These are phyloP conservation scores for Fusarium brachygibbosum DNA, from an alignment of 2,329 filamentous ascomycete species.

Conservation along the genomic window DNA sequence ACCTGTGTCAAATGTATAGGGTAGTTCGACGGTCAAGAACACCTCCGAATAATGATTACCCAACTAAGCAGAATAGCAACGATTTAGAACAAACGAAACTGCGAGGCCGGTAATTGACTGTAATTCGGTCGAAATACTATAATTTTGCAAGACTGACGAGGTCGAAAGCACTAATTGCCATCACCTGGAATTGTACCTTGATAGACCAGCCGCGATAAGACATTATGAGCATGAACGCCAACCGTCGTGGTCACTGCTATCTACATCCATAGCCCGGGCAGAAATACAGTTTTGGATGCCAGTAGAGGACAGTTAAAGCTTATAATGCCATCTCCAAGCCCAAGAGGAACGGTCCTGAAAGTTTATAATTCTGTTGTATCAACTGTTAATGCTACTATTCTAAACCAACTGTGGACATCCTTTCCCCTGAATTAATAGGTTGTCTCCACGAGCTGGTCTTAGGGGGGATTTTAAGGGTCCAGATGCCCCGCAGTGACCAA, in stretches of 20 bases:
- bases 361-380: background rate
- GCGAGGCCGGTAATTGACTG: background rate
- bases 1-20: background rate
- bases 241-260: background rate
- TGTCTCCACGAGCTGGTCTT: constrained; percentile 12
- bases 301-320: background rate
- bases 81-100: background rate
- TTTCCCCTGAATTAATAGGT: constrained; percentile 32
- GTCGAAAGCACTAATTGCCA: too few species aligned
- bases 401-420: background rate
- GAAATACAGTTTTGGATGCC: background rate
- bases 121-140: background rate
- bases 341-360: background rate
- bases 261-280: background rate
- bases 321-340: background rate
- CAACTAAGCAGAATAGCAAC: background rate
- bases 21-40: background rate
- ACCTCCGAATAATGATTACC: background rate
- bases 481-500: constrained; percentile 45
- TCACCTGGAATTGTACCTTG: constrained; percentile 4
- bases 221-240: background rate
- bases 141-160: too few species aligned
- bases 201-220: constrained; percentile 6
- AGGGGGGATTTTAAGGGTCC: constrained; percentile 36
- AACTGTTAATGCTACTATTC: background rate